Evolutionary conservation across 768 basidiomycete genomes (phyloP), one percentile per base, ranked within the genome.

Genomic region (Fomitopsis serialis): DNA sequence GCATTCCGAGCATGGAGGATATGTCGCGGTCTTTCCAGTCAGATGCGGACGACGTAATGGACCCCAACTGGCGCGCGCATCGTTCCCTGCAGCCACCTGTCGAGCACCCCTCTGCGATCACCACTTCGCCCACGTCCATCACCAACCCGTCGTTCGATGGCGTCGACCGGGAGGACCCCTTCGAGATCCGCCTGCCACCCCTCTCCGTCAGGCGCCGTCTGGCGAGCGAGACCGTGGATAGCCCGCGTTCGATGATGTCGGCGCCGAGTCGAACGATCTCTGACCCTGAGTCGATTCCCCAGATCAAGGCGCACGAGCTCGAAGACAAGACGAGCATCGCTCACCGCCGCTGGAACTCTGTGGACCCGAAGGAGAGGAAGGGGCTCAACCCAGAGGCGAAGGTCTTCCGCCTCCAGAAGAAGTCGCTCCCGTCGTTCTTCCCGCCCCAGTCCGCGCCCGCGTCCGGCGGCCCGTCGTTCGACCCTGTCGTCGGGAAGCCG

Each of bases 311-410:
- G 12, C 51, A 48, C 40, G 57, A 61, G 27, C 45, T 50, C 32
- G 58, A 47, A 60, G 65, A 59, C 50, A 69, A 61, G 70, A 67
- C 58, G 59, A 69, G 58, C 10, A 66, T 65, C 17, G 66, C 72
- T 45, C 68, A 73, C 35, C 70, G 75, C 34, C 72, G 78, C 37
- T 80, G 78, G 79, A 77, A 77, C 63, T 74, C 73, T 45, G 58
- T 70, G 23, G 74, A 73, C 48, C 76, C 70, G 23, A 81, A 75
- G 63, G 70, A 77, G 53, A 81, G 74, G 72, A 87, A 80, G 63
- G 81, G 84, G 7, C 77, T 93, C 54, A 93, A 93, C 68, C 91
- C 91, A 1, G 87, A 87, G 67, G 91, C 91, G 50, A 90, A 92
- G 64, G 89, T 82, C 52, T 93, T 93, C 72, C 84, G 76, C 63